Evolutionary conservation across 148 eudicot genomes (phyloP).

Genomic region (Vaccinium macrocarpon): DNA sequence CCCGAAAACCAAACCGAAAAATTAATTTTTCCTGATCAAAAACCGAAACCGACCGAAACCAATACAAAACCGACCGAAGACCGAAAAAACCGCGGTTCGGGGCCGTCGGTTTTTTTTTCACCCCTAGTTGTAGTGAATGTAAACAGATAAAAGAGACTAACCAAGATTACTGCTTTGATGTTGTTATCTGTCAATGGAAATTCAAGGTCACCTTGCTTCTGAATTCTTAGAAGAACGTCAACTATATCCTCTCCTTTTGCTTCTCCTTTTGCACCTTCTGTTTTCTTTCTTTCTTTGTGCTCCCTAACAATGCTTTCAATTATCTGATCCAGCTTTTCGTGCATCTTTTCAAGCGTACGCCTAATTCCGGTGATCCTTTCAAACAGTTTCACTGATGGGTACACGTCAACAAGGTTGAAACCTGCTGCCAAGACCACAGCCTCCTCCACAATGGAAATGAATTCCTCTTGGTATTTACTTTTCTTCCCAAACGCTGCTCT

Average conservation of each 20-base stretch:
- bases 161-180: not conserved
- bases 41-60: too few relatives aligned
- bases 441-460: not conserved
- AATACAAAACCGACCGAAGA: too few relatives aligned
- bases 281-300: not conserved
- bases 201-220: slow-evolving; percentile 8
- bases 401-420: not conserved
- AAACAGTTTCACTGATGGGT: slow-evolving; percentile 1
- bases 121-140: not conserved
- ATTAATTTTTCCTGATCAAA: too few relatives aligned
- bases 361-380: not conserved
- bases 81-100: too few relatives aligned
- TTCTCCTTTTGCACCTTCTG: not conserved
- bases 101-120: too few relatives aligned
- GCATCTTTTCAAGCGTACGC: not conserved
- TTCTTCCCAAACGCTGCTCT: slow-evolving; percentile 12
- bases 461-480: slow-evolving; percentile 1
- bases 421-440: not conserved
- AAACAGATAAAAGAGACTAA: not conserved
- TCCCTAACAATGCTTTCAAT: slow-evolving; percentile 12
- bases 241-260: slow-evolving; percentile 25
- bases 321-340: not conserved
- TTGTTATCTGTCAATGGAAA: slow-evolving; percentile 2
- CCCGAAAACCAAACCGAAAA: too few relatives aligned
- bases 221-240: slow-evolving; percentile 29